Evolutionary conservation across 495 filamentous ascomycete species (phyloP).

Genomic region (Penicillium flavigenum): DNA sequence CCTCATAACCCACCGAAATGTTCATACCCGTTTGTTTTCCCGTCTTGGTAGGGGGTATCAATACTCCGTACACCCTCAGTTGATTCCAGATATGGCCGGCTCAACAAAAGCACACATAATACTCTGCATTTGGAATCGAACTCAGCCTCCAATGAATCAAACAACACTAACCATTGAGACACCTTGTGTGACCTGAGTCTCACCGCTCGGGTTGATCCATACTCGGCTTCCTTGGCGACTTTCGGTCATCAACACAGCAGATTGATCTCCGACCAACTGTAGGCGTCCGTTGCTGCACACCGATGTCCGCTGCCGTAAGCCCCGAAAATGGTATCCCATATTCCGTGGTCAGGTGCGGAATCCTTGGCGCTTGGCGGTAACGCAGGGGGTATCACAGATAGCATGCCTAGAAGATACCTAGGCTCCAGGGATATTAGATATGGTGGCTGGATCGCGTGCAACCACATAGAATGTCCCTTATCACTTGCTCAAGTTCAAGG

Average conservation of each 20-base stretch:
- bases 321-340: conserved; percentile 12
- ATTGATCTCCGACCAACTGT: conserved; percentile 23
- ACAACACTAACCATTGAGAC: neutral
- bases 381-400: conserved; percentile 31
- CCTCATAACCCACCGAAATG: neutral
- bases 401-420: conserved; percentile 1
- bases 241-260: conserved; percentile 16
- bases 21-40: too few relatives aligned
- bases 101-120: neutral
- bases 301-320: conserved; percentile 17
- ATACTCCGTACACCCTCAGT: neutral
- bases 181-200: conserved; percentile 19
- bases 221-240: conserved; percentile 26
- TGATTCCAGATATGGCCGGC: conserved; percentile 1
- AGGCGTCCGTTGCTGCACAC: conserved; percentile 15
- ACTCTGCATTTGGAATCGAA: conserved; percentile 15
- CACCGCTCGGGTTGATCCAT: conserved; percentile 27
- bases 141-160: conserved; percentile 12
- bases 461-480: conserved; percentile 6
- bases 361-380: conserved; percentile 44
- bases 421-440: conserved; percentile 5
- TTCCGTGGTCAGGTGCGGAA: conserved; percentile 20
- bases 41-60: neutral
- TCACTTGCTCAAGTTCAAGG: conserved; percentile 53
- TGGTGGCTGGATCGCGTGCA: conserved; percentile 3